phyloP scores from a whole-genome alignment of 805 yeast species.

The Phaffomyces opuntiae region DNA sequence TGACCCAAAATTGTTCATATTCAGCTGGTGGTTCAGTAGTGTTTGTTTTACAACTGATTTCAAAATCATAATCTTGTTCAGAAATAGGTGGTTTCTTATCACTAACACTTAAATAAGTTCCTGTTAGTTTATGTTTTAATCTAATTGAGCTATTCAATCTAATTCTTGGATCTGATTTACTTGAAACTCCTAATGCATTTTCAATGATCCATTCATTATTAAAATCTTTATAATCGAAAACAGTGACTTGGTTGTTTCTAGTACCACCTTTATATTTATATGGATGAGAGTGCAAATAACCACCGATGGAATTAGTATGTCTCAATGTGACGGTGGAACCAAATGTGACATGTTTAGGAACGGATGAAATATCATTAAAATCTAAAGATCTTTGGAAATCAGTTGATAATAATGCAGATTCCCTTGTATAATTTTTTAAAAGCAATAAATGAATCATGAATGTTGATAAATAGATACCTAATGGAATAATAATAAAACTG shows the following conservation, averaged over 20 bases:
- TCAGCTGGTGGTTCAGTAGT: constrained; percentile 55
- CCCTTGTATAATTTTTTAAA: constrained; percentile 41
- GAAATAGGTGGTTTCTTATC: constrained; percentile 74
- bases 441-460: constrained; percentile 51
- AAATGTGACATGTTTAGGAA: constrained; percentile 60
- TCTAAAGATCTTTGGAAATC: constrained; percentile 55
- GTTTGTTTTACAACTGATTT: constrained; percentile 70
- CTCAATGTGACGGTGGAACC: constrained; percentile 71
- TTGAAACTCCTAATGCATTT: constrained; percentile 12
- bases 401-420: constrained; percentile 59
- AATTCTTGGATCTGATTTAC: constrained; percentile 26
- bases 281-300: constrained; percentile 75
- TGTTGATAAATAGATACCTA: constrained; percentile 46
- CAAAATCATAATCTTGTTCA: constrained; percentile 84
- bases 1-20: constrained; percentile 64
- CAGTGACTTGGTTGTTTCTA: constrained; percentile 71
- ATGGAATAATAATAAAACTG: constrained; percentile 46
- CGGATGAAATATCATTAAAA: constrained; percentile 30
- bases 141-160: constrained; percentile 39
- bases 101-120: constrained; percentile 64
- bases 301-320: constrained; percentile 63
- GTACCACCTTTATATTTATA: constrained; percentile 59
- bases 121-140: constrained; percentile 64
- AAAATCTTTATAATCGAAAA: constrained; percentile 50
- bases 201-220: constrained; percentile 77